A percentile compares a stretch with the other conserved stretches of the same genome.
phyloP scores from a whole-genome alignment of 768 basidiomycete species.

The Russula olivacea region DNA sequence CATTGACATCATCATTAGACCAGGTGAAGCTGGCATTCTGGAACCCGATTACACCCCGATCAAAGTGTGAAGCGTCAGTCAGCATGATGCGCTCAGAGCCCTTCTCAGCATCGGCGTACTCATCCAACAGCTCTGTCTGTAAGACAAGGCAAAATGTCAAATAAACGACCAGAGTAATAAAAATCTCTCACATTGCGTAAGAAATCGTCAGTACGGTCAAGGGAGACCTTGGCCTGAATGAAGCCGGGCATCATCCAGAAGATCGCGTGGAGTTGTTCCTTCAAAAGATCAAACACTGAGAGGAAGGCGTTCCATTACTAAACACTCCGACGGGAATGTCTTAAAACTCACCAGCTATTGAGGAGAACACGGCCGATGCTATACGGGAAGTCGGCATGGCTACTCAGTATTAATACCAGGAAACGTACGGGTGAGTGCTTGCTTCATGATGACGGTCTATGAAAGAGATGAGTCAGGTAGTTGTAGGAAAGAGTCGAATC shows the following conservation, averaged over 20 bases:
- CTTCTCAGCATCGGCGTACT: constrained; percentile 24
- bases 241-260: constrained; percentile 28
- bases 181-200: constrained; percentile 28
- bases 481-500: not conserved
- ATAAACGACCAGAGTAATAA: not conserved
- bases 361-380: constrained; percentile 31
- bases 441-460: constrained; percentile 33
- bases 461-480: not conserved
- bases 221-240: constrained; percentile 35
- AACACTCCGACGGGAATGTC: not conserved
- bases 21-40: constrained; percentile 51
- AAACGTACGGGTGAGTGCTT: constrained; percentile 30
- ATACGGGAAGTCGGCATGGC: not conserved
- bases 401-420: not conserved
- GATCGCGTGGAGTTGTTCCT: constrained; percentile 30
- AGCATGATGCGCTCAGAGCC: constrained; percentile 19
- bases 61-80: constrained; percentile 21
- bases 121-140: constrained; percentile 34
- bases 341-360: constrained; percentile 25
- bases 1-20: constrained; percentile 35
- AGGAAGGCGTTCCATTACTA: not conserved
- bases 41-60: constrained; percentile 41
- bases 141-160: not conserved
- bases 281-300: constrained; percentile 39
- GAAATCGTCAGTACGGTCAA: constrained; percentile 39